Conservation (phyloP, 164 flowering plant genomes). For the Liriodendron chinense region DNA sequence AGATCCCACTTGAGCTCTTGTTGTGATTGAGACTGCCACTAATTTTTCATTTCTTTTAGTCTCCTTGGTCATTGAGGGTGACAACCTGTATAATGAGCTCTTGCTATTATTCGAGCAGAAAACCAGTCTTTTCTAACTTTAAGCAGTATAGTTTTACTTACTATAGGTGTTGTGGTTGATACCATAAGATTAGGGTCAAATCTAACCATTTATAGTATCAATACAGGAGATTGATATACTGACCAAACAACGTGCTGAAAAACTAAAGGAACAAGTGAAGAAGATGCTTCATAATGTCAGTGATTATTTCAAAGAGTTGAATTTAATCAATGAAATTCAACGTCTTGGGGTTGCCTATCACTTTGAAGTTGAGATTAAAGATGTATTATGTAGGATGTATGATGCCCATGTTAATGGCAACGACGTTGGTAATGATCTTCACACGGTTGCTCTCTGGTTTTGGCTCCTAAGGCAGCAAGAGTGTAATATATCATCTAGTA, state of each 20-base stretch:
- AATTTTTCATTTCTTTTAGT: too few relatives aligned
- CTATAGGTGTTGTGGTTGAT: background rate
- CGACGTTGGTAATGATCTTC: background rate
- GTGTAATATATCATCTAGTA: slow-evolving; percentile 6
- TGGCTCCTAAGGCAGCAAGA: slow-evolving; percentile 25
- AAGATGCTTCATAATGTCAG: background rate
- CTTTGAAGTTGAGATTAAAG: slow-evolving; percentile 28
- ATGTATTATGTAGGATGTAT: background rate
- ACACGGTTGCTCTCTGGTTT: slow-evolving; percentile 26
- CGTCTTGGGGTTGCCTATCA: slow-evolving; percentile 28
- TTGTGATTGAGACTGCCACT: too few relatives aligned
- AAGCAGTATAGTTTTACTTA: too few relatives aligned
- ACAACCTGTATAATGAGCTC: too few relatives aligned
- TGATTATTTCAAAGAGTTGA: background rate
- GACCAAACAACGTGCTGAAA: slow-evolving; percentile 2
- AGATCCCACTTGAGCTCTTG: too few relatives aligned
- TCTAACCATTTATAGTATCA: background rate
- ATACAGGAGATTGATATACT: slow-evolving; percentile 6
- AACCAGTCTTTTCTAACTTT: too few relatives aligned
- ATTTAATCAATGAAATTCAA: slow-evolving; percentile 28
- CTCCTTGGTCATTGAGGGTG: too few relatives aligned
- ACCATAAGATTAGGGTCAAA: background rate
- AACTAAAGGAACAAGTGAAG: slow-evolving; percentile 13
- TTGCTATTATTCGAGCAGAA: too few relatives aligned
- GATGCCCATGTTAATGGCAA: background rate